Evolutionary conservation across 345 rosid genomes (phyloP), one percentile per base, ranked within the genome.

Genomic region (Eucalyptus lansdowneana): DNA sequence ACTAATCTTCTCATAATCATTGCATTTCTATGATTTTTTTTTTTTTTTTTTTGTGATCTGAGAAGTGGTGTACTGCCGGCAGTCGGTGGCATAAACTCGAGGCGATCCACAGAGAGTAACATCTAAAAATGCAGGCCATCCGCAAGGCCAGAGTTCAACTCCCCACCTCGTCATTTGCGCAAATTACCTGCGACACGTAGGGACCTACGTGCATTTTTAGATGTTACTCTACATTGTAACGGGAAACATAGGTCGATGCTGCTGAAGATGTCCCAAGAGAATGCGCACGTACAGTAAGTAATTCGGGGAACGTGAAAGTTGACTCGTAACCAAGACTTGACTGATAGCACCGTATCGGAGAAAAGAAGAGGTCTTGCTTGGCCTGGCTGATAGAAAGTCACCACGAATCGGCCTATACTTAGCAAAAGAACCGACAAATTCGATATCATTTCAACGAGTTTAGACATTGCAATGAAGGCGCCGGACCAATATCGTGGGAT

Each of bases 21-120:
- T 72, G 4, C 45, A 72, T 69, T 69, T 34, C 80, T 17, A 34
- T 17, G 44, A 9, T 45, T 3, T 45, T 45, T 45, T 45, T 45
- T 45, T 34, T n/a, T n/a, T 40, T 44, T 45, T 45, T 45, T 45
- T 45, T 1, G 47, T 45, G 49, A 45, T 45, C 49, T 1, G 11
- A 4, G 1, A 10, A 45, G 49, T 3, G 49, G 49, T 4, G 12
- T 10, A 10, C 49, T 0, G 49, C 4, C 0, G 3, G 4, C 1
- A 10, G 49, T 45, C 49, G 4, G 1, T 45, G 49, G 12, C 3
- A 11, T 45, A 45, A 45, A 45, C 1, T 12, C 12, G 10, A 1
- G 49, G 1, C 12, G 12, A 45, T 0, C 49, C 49, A 1, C 49
- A 45, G 47, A 3, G 47, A 37, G 37, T 37, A 37, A 37, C 37